Conservation (phyloP, 2,329 filamentous ascomycete genomes). For the Ophiocordyceps camponoti-rufipedis region DNA sequence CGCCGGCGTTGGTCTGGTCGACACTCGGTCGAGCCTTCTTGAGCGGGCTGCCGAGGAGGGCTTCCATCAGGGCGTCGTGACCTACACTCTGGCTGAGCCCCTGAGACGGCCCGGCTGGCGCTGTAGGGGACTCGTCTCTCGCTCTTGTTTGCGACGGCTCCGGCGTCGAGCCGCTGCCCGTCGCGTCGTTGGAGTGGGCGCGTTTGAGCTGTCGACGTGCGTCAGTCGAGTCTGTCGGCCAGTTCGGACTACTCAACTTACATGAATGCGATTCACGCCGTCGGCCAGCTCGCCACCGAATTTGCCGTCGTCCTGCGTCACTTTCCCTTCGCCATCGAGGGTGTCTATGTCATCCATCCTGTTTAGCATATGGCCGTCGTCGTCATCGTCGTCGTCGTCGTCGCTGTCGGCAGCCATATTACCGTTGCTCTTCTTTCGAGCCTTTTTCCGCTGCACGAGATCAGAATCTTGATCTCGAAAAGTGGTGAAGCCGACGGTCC, state of each 20-base stretch:
- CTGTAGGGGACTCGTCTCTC: constrained; percentile 25
- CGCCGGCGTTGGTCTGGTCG: constrained; percentile 9
- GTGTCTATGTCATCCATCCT: constrained; percentile 50
- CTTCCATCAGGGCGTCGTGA: constrained; percentile 14
- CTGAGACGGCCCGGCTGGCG: constrained; percentile 2
- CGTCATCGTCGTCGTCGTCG: constrained; percentile 48
- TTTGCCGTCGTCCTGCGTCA: constrained; percentile 53
- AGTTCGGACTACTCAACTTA: constrained; percentile 31
- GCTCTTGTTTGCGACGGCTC: constrained; percentile 17
- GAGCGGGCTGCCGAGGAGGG: constrained; percentile 48
- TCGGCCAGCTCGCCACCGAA: constrained; percentile 61
- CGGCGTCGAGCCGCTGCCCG: constrained; percentile 20
- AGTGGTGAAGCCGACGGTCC: constrained; percentile 75
- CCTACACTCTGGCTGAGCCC: constrained; percentile 9
- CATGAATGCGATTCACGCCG: constrained; percentile 66
- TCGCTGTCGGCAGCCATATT: constrained; percentile 58
- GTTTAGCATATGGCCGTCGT: constrained; percentile 37
- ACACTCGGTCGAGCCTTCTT: constrained; percentile 55
- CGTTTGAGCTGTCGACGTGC: constrained; percentile 43
- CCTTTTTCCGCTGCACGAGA: constrained; percentile 33
- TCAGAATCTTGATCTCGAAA: constrained; percentile 58
- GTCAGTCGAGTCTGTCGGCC: neutral
- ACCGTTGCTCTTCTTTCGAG: constrained; percentile 44
- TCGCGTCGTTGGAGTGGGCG: constrained; percentile 56
- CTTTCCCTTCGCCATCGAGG: constrained; percentile 37